These are phyloP conservation scores for Aureobasidium zeae DNA, from an alignment of 2,329 filamentous ascomycete genomes.

Conservation along the genomic window DNA sequence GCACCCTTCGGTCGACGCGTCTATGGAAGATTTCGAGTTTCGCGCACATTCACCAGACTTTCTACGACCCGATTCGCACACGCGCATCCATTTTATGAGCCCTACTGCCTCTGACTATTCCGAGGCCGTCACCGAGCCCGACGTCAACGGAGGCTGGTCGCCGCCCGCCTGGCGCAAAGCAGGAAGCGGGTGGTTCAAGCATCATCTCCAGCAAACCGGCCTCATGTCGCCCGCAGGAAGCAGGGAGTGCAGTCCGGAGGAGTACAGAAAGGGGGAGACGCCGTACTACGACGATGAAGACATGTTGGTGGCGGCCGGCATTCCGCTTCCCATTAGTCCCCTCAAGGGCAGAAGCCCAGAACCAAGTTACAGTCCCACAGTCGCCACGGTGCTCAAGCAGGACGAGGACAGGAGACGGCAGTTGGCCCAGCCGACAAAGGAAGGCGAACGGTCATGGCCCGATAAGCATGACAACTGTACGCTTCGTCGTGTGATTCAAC, in stretches of 20 bases:
- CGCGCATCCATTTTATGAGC: conserved; percentile 28
- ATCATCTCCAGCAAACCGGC: conserved; percentile 24
- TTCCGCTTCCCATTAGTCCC: conserved; percentile 51
- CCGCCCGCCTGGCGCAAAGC: conserved; percentile 55
- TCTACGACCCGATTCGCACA: conserved; percentile 55
- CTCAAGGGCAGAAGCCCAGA: conserved; percentile 29
- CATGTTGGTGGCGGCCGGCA: conserved; percentile 27
- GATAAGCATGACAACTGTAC: conserved; percentile 27
- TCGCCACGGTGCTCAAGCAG: conserved; percentile 8
- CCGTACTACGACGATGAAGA: conserved; percentile 40
- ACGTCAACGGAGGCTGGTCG: conserved; percentile 50
- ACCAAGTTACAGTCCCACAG: conserved; percentile 19
- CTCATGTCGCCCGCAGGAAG: conserved; percentile 19
- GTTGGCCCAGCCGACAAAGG: neutral
- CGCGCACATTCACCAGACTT: conserved; percentile 44
- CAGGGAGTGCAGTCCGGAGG: conserved; percentile 49
- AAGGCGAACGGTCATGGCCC: conserved; percentile 9
- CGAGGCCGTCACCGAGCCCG: conserved; percentile 36
- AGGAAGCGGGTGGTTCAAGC: conserved; percentile 51
- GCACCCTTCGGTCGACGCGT: conserved; percentile 51
- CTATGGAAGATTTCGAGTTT: conserved; percentile 54
- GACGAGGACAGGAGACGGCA: conserved; percentile 15
- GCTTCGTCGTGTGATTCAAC: conserved; percentile 18
- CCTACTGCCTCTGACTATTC: conserved; percentile 36
- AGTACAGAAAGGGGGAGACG: conserved; percentile 38